phyloP scores from a whole-genome alignment of 2,329 filamentous ascomycete species.

The Hymenoscyphus fructigenus region DNA sequence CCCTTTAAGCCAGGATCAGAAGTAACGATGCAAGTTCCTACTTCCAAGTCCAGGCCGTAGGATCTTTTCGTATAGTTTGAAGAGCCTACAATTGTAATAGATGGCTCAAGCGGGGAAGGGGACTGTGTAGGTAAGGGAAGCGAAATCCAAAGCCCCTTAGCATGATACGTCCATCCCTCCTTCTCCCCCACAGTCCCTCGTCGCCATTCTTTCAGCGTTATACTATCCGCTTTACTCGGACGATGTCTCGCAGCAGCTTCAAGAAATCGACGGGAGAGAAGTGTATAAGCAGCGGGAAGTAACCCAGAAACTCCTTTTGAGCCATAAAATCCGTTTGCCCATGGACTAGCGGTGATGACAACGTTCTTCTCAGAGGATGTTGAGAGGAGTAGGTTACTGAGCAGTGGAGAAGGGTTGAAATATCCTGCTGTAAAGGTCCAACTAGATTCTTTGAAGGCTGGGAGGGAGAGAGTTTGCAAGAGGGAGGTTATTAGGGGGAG shows the following conservation, averaged over 20 bases:
- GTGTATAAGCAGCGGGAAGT: slow-evolving; percentile 87
- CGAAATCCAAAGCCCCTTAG: slow-evolving; percentile 91
- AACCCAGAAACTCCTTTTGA: slow-evolving; percentile 87
- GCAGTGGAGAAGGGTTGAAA: slow-evolving; percentile 89
- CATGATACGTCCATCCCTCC: slow-evolving; percentile 95
- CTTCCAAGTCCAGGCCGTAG: slow-evolving; percentile 89
- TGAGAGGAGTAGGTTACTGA: slow-evolving; percentile 75
- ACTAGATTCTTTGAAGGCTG: slow-evolving; percentile 64
- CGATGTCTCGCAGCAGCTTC: slow-evolving; percentile 39
- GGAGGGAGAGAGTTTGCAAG: slow-evolving; percentile 63
- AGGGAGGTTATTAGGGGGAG: slow-evolving; percentile 77
- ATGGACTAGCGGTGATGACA: slow-evolving; percentile 87
- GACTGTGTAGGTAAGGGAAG: slow-evolving; percentile 39
- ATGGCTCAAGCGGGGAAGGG: slow-evolving; percentile 62
- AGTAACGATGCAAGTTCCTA: slow-evolving; percentile 83
- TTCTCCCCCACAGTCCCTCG: slow-evolving; percentile 76
- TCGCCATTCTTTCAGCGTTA: slow-evolving; percentile 84
- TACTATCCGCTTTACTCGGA: slow-evolving; percentile 48
- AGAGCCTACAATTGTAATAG: slow-evolving; percentile 81
- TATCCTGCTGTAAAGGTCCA: slow-evolving; percentile 99
- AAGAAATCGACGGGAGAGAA: slow-evolving; percentile 81
- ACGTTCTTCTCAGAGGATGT: slow-evolving; percentile 71
- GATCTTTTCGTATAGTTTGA: slow-evolving; percentile 95
- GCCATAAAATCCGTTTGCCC: slow-evolving; percentile 93
- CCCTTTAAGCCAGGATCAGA: slow-evolving; percentile 68